Base-by-base conservation (phyloP, 2,329 filamentous ascomycete genomes). In the Alternaria panax region DNA sequence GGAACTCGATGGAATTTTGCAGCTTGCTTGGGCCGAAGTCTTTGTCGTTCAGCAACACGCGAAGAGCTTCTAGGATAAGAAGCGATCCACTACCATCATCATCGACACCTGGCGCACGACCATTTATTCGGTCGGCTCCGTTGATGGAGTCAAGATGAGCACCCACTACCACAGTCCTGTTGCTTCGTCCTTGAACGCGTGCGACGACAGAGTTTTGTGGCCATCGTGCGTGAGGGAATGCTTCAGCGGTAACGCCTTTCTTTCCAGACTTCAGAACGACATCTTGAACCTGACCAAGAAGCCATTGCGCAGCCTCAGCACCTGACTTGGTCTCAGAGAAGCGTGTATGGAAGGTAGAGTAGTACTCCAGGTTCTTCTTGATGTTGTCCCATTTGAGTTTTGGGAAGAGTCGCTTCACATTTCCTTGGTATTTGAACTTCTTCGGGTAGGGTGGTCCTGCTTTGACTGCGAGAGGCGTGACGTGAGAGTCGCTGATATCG, bases 61-160 rank as follows among this genome's bases (percentile, higher is more conserved):
- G 87, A 75, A 98, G 86, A 2, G 92, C 91, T 79, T 98, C 94
- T 54, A 97, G 86, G 67, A 96, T 97, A 20, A 94, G 97, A 27
- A 97, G 92, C 2, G 92, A 93, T 54, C 92, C 93, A 65, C 90
- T 92, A 61, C 93, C 93, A 74, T 97, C 93, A 70, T 97, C 93
- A 69, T 98, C 52, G 7, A 93, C 93, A 45, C 94, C 94, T 0
- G 94, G 94, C 0, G 93, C 93, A 9, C 90, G 86, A 1, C 42
- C 52, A 3, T 24, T 40, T 9, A 32, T 8, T 11, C 43, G 18
- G 7, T 40, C 34, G 3, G 8, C 27, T 11, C 4, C 18, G 16
- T 55, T 55, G 42, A 55, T 55, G 8, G 52, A 55, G 34, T 48
- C 52, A 3, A 96, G 93, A 78, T 97, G 93, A 1, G 93, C 92